Base-by-base conservation (phyloP, 345 rosid genomes). In the Melaleuca quinquenervia region DNA sequence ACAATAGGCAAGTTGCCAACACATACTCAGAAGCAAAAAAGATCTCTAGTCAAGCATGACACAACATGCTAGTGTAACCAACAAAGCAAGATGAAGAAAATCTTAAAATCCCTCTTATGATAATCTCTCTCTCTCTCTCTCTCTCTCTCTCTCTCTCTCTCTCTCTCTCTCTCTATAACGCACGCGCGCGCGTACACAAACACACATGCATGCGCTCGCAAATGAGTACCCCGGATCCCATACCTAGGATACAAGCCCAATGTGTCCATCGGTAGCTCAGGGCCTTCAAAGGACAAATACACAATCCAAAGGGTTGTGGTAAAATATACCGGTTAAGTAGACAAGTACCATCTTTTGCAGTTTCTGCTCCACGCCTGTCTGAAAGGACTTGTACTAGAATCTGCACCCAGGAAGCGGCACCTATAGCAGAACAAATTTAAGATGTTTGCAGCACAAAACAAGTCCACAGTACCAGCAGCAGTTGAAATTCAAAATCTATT, bases 361-460 rank as follows among this genome's bases (percentile, higher is more conserved):
- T 94, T 94, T 90, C 92, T 91, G 88, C 88, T 88, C 96, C 98
- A 95, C 41, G 48, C 84, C 90, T 86, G 89, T 87, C 90, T 91
- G 88, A 93, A 84, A 84, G 87, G 85, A 87, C 91, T 89, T 88
- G 90, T 84, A 48, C 29, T 70, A 84, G 86, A 82, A 89, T 80
- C 90, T 55, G 91, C 82, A 89, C 95, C 92, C 90, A 94, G 80
- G 88, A 95, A 95, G 32, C 94, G 96, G 85, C 93, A 96, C 89
- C 98, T 94, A 87, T 49, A 56, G 83, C 83, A 83, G 85, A 83
- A 86, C 80, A 83, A 76, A 86, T 83, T 83, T 55, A 83, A 11
- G 58, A 44, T 64, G 88, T 64, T 82, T 60, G 78, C 85, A 84
- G 86, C 87, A 52, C 62, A 85, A 29, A 51, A 36, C 41, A 82